phyloP scores from a whole-genome alignment of 2,329 filamentous ascomycete species.

The Penicillium psychrosexuale region DNA sequence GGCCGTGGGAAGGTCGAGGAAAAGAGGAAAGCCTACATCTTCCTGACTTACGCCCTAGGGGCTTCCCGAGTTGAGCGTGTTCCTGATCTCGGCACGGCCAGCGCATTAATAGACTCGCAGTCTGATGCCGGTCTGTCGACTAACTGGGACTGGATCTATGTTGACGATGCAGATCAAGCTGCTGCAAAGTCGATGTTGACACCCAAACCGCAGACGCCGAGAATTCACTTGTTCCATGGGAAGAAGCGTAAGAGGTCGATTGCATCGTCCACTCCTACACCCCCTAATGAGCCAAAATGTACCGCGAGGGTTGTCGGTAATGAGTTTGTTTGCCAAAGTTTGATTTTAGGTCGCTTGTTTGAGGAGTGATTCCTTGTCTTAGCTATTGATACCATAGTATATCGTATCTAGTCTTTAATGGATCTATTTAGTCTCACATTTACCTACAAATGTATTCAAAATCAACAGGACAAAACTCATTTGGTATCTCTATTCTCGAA shows the following conservation, averaged over 20 bases:
- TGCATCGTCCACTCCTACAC: slow-evolving; percentile 19
- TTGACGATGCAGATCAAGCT: slow-evolving; percentile 62
- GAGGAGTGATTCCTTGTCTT: slow-evolving; percentile 47
- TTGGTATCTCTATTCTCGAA: no score
- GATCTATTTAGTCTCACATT: background rate
- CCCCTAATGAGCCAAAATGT: slow-evolving; percentile 34
- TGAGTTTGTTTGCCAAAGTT: slow-evolving; percentile 86
- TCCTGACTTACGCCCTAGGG: slow-evolving; percentile 75
- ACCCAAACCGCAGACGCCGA: slow-evolving; percentile 18
- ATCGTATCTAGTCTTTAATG: slow-evolving; percentile 1
- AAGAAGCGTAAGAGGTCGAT: slow-evolving; percentile 46
- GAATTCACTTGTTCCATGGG: slow-evolving; percentile 29
- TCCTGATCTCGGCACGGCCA: slow-evolving; percentile 63
- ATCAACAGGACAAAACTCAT: no score
- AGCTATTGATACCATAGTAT: slow-evolving; percentile 19
- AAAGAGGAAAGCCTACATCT: slow-evolving; percentile 69
- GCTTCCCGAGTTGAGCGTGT: slow-evolving; percentile 65
- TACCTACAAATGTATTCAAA: background rate
- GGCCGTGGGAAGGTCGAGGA: slow-evolving; percentile 61
- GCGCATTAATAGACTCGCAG: slow-evolving; percentile 53
- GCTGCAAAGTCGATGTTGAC: slow-evolving; percentile 50
- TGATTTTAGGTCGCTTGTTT: slow-evolving; percentile 79
- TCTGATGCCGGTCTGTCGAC: slow-evolving; percentile 41
- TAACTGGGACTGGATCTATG: slow-evolving; percentile 73
- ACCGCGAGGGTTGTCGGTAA: slow-evolving; percentile 69